Base-by-base conservation (phyloP, 257 asterid species). In the Schizonepeta tenuifolia region DNA sequence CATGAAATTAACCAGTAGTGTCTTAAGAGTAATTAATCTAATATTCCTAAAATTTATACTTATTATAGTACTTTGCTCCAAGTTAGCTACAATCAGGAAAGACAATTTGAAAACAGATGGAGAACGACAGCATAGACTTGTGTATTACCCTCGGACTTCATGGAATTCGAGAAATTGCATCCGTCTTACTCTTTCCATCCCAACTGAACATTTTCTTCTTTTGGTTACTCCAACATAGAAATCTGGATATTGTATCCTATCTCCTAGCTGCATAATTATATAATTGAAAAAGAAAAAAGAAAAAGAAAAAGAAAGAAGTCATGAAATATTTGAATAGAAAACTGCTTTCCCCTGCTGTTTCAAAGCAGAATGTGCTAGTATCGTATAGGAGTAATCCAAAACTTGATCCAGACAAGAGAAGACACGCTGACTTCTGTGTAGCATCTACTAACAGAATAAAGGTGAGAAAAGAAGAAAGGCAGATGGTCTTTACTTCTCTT, bases 141-240 rank as follows among this genome's bases (percentile, higher is more conserved):
- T 31, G 73, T 17, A 76, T 90, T 86, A 93, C 98, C 92, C 86
- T 28, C 41, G 24, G 75, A 89, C 89, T 65, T 86, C 90, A 75
- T 93, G 98, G 78, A 90, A 90, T 80, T 90, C 97, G 71, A 77
- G 84, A 75, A 86, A 82, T 35, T 85, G 88, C 83, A 85, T 65
- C 85, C 89, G 77, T 61, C 85, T 81, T 63, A 69, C 85, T 81
- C 70, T 89, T 77, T 86, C 91, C 74, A 2, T n/a, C 77, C 97
- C 90, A 80, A 93, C 62, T 8, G 90, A 82, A 83, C 94, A 86
- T 72, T 79, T 86, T 77, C 97, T 84, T 69, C 83, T 83, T 79
- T 93, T 90, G 8, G 72, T 82, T 36, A 93, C 92, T 79, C 98
- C 98, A 76, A 90, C 68, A 68, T 83, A 93, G 77, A 86, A 74